Percentiles rank a stretch among this genome's conserved stretches.
Evolutionary conservation across 2,329 filamentous ascomycete genomes (phyloP).

Genomic region (Trichoderma citrinoviride): DNA sequence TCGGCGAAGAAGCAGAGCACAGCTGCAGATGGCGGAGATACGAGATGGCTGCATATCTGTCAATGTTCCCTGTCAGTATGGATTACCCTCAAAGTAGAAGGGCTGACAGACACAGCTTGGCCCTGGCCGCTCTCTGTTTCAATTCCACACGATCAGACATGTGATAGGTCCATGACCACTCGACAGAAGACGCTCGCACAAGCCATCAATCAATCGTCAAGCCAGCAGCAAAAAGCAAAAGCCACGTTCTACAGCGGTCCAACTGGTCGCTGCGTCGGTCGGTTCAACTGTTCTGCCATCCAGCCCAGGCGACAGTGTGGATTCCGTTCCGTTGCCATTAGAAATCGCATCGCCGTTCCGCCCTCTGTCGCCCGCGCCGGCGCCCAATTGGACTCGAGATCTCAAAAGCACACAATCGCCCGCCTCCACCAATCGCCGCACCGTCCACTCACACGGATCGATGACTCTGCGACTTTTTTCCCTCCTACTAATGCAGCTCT

Average conservation of each 20-base stretch:
- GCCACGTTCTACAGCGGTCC: neutral
- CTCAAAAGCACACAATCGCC: slow-evolving; percentile 18
- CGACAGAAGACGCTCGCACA: too few relatives aligned
- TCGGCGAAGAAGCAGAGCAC: slow-evolving; percentile 4
- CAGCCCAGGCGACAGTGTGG: neutral
- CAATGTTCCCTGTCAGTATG: too few relatives aligned
- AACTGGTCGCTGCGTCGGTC: neutral
- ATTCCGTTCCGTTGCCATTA: neutral
- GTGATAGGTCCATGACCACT: neutral
- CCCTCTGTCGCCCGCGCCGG: slow-evolving; percentile 5
- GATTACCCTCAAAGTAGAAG: too few relatives aligned
- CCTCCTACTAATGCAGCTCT: neutral
- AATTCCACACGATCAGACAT: neutral
- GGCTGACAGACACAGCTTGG: too few relatives aligned
- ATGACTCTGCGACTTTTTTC: slow-evolving; percentile 16
- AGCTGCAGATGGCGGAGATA: slow-evolving; percentile 1
- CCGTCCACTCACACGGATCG: slow-evolving; percentile 18
- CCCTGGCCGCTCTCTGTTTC: too few relatives aligned
- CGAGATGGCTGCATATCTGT: neutral
- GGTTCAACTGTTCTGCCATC: slow-evolving; percentile 5
- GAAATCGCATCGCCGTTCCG: neutral
- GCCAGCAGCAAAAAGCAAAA: neutral
- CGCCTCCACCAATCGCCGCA: slow-evolving; percentile 15
- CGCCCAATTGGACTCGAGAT: slow-evolving; percentile 20
- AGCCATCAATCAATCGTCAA: neutral